A percentile compares a stretch with the other conserved stretches of the same genome.
These are phyloP conservation scores for Beauveria sp. DNA, from an alignment of 2,329 filamentous ascomycete species.

Conservation along the genomic window DNA sequence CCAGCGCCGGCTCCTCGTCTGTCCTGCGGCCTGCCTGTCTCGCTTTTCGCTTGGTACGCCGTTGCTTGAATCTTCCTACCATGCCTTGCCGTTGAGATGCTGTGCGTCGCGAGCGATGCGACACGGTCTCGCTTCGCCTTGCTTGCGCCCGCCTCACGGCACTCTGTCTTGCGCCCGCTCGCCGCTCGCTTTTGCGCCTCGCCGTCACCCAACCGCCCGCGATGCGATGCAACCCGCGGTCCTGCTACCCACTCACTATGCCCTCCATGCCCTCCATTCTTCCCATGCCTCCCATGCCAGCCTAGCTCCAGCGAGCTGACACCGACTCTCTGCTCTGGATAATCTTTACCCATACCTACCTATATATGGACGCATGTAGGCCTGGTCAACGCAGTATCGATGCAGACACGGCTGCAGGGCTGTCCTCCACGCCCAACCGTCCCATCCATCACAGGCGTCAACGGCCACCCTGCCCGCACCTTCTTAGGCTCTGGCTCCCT, in stretches of 20 bases:
- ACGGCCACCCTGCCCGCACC: slow-evolving; percentile 18
- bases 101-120: not conserved
- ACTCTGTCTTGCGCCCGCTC: not conserved
- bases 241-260: not conserved
- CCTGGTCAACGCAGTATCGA: not conserved
- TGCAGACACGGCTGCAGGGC: slow-evolving; percentile 1
- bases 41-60: not conserved
- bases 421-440: not conserved
- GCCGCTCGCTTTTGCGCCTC: not conserved
- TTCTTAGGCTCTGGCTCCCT: not conserved
- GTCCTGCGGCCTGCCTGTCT: not conserved
- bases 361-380: not conserved
- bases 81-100: not conserved
- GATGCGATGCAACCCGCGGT: not conserved
- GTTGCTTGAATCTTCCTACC: not conserved
- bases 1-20: not conserved
- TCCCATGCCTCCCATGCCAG: not conserved
- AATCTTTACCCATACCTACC: not conserved
- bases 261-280: too few relatives aligned
- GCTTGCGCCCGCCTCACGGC: not conserved
- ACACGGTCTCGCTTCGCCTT: not conserved
- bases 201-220: not conserved
- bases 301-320: not conserved
- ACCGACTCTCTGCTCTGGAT: not conserved
- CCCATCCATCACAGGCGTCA: slow-evolving; percentile 10